phyloP scores from a whole-genome alignment of 2,329 filamentous ascomycete species.

The Penicillium sp. region DNA sequence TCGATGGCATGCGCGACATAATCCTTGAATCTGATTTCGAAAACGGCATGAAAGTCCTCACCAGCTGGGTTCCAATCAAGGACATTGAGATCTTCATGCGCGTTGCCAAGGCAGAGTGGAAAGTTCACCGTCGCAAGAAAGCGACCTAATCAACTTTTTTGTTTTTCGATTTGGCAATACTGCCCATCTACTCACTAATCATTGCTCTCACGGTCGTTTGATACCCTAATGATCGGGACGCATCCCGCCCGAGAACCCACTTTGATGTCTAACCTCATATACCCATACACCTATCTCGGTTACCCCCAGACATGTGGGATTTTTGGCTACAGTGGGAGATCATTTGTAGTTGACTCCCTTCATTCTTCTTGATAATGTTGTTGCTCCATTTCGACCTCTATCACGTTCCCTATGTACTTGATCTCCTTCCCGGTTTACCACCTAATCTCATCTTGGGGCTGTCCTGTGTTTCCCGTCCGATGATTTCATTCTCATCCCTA shows the following conservation, averaged over 20 bases:
- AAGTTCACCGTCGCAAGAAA: constrained; percentile 59
- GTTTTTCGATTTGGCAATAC: neutral
- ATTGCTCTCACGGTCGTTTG: constrained; percentile 18
- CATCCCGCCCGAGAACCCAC: constrained; percentile 12
- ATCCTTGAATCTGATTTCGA: constrained; percentile 94
- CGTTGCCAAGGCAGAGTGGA: constrained; percentile 86
- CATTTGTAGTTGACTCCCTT: neutral
- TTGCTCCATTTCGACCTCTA: neutral
- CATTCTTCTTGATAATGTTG: constrained; percentile 9
- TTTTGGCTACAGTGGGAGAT: constrained; percentile 3
- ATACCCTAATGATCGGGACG: constrained; percentile 28
- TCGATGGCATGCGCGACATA: constrained; percentile 86
- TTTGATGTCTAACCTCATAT: constrained; percentile 26
- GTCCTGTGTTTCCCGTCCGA: neutral
- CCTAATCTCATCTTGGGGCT: neutral
- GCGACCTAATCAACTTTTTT: constrained; percentile 1
- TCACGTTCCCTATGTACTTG: constrained; percentile 3
- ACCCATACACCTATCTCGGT: constrained; percentile 13
- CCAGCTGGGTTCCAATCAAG: constrained; percentile 89
- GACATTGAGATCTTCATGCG: constrained; percentile 93
- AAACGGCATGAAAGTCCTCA: constrained; percentile 95
- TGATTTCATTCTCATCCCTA: constrained; percentile 11
- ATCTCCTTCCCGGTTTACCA: neutral
- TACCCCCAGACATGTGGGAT: neutral
- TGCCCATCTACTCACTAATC: constrained; percentile 11